Evolutionary conservation across 345 rosid species (phyloP), one percentile per base, ranked within the genome.

Genomic region (Dipteronia sinensis): DNA sequence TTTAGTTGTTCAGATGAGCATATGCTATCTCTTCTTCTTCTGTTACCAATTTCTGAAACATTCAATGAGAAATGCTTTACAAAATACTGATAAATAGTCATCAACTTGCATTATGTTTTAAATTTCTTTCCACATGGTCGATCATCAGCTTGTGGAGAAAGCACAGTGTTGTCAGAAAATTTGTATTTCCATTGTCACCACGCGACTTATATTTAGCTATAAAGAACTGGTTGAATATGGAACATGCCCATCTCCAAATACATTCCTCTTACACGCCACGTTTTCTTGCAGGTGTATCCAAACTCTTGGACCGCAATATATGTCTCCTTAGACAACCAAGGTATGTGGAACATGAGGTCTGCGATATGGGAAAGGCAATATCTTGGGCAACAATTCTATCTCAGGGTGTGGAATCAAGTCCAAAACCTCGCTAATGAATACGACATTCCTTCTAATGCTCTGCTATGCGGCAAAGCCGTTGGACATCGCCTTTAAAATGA

Each of bases 331-430:
- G 99, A 93, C 90, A 95, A 93, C 87, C 93, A 91, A 82, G 99
- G 99, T 0, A 93, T 93, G 99, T 93, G 99, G 99, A 95, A 95
- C 79, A n/a, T 93, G 88, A 87, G 97, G 86, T 95, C 99, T 1
- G 92, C 98, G 16, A 75, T 81, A 74, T 92, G 99, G 98, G 97
- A 92, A 67, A 89, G 94, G 80, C 99, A 90, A 56, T 92, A 91
- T 79, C 89, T 87, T 3, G 99, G 99, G 71, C 97, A 93, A 68
- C 97, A 95, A 78, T 88, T 93, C 78, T 95, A 95, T 77, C 85
- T 96, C 16, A 86, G 88, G 74, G 99, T 96, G 16, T 92, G 92
- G 92, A 85, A 78, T 77, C 64, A 89, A 53, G 88, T 71, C 13
- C 87, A 80, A 15, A 92, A 90, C 75, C 91, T 89, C 19, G 69